Percentiles rank a stretch among this genome's conserved stretches.
phyloP scores from a whole-genome alignment of 2,329 filamentous ascomycete species.

The Nakataea oryzae region DNA sequence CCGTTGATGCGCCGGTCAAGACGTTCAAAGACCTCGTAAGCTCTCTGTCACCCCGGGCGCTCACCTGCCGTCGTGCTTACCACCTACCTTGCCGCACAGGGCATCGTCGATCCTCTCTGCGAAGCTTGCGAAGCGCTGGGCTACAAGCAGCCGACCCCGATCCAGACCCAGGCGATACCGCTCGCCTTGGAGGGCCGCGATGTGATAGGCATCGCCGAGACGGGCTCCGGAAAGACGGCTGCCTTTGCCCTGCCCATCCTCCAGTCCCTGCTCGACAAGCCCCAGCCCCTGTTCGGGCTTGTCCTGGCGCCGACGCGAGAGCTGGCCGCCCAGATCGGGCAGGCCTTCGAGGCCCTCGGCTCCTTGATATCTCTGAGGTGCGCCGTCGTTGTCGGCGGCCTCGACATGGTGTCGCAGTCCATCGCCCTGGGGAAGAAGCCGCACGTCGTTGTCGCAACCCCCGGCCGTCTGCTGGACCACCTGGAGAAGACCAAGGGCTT shows the following conservation, averaged over 20 bases:
- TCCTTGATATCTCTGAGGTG: slow-evolving; percentile 80
- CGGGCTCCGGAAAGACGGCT: slow-evolving; percentile 90
- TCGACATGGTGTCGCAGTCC: slow-evolving; percentile 89
- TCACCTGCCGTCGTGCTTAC: background rate
- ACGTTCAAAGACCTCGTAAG: slow-evolving; percentile 56
- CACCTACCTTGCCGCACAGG: slow-evolving; percentile 29
- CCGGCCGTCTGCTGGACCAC: slow-evolving; percentile 81
- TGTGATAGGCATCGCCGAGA: slow-evolving; percentile 89
- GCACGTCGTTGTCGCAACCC: slow-evolving; percentile 87
- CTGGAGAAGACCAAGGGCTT: slow-evolving; percentile 97
- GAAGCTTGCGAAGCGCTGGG: slow-evolving; percentile 76
- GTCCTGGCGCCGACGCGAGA: slow-evolving; percentile 90
- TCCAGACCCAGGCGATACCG: slow-evolving; percentile 79
- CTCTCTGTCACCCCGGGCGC: background rate
- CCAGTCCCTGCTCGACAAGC: slow-evolving; percentile 80
- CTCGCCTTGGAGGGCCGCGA: slow-evolving; percentile 69
- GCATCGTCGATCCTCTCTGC: slow-evolving; percentile 76
- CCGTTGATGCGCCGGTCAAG: slow-evolving; percentile 24
- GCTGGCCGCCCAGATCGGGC: slow-evolving; percentile 81
- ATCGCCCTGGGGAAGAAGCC: slow-evolving; percentile 94
- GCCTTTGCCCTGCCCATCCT: slow-evolving; percentile 91
- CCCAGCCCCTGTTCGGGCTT: slow-evolving; percentile 76
- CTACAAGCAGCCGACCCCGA: slow-evolving; percentile 80
- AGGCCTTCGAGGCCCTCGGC: slow-evolving; percentile 80
- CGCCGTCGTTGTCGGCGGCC: slow-evolving; percentile 79